Percentiles rank a stretch among this genome's conserved stretches.
These are phyloP conservation scores for Hypomontagnella submonticulosa DNA, from an alignment of 495 filamentous ascomycete species.

Conservation along the genomic window DNA sequence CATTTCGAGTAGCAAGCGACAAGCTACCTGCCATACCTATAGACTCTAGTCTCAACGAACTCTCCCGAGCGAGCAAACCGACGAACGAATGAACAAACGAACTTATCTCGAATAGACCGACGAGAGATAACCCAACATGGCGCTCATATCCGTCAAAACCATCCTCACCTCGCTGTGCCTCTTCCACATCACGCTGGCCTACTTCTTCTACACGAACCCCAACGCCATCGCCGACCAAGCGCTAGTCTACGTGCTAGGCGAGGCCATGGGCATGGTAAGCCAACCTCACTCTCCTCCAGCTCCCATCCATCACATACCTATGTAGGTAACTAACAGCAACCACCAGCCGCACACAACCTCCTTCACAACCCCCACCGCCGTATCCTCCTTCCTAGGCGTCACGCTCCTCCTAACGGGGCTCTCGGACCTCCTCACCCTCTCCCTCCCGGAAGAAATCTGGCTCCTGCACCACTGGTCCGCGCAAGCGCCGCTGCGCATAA, in stretches of 20 bases:
- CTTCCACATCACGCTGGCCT: slow-evolving; percentile 83
- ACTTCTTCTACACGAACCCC: slow-evolving; percentile 82
- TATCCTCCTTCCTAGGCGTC: slow-evolving; percentile 76
- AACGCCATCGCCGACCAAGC: slow-evolving; percentile 77
- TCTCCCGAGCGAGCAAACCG: not conserved
- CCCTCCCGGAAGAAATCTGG: slow-evolving; percentile 75
- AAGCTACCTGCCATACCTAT: not conserved
- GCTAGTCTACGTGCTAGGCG: slow-evolving; percentile 83
- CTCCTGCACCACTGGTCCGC: slow-evolving; percentile 72
- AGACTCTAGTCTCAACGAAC: not conserved
- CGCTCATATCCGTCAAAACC: slow-evolving; percentile 76
- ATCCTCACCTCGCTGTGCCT: slow-evolving; percentile 82
- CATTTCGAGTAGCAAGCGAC: slow-evolving; percentile 11
- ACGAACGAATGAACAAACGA: not conserved
- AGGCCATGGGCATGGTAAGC: slow-evolving; percentile 79
- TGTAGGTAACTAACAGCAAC: not conserved
- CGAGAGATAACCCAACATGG: slow-evolving; percentile 65
- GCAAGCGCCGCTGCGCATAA: slow-evolving; percentile 74
- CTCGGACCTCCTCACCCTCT: slow-evolving; percentile 77
- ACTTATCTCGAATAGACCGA: not conserved
- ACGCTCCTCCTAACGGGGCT: slow-evolving; percentile 74
- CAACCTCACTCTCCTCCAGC: not conserved
- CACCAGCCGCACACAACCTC: slow-evolving; percentile 59
- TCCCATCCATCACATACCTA: slow-evolving; percentile 1
- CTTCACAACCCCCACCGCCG: slow-evolving; percentile 71